A percentile compares a stretch with the other conserved stretches of the same genome.
Evolutionary conservation across 2,329 filamentous ascomycete species (phyloP).

Genomic region (Penicillium sp.): DNA sequence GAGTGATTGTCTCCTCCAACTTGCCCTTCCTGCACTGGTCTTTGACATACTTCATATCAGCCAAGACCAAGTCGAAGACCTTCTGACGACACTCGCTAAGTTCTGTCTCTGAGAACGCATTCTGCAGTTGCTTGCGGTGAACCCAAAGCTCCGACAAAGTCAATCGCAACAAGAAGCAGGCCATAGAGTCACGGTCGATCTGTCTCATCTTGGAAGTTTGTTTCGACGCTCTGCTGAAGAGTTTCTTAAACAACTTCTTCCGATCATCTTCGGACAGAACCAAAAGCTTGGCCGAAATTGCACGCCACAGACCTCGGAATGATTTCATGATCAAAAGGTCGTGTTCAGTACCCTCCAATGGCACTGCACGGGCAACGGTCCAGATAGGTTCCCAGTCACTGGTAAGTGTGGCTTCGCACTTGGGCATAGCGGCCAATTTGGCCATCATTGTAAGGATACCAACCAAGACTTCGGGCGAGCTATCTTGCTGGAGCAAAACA

Average conservation of each 20-base stretch:
- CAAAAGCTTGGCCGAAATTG: conserved; percentile 38
- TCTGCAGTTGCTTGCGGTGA: conserved; percentile 32
- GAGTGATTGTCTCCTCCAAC: conserved; percentile 33
- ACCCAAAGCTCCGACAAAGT: conserved; percentile 38
- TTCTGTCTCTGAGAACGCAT: conserved; percentile 30
- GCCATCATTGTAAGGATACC: conserved; percentile 43
- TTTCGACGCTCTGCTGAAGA: conserved; percentile 33
- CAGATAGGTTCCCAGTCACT: conserved; percentile 39
- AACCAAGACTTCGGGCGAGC: conserved; percentile 27
- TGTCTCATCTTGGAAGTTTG: conserved; percentile 33
- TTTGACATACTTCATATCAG: conserved; percentile 38
- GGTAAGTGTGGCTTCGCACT: conserved; percentile 38
- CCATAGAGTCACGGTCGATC: conserved; percentile 37
- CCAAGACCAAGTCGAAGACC: conserved; percentile 35
- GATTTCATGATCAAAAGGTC: conserved; percentile 40
- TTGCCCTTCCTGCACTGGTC: conserved; percentile 37
- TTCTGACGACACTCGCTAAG: conserved; percentile 35
- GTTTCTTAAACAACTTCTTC: conserved; percentile 36
- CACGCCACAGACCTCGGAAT: conserved; percentile 38
- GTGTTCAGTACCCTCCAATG: conserved; percentile 31
- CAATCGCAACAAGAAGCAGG: conserved; percentile 37
- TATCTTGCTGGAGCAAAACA: conserved; percentile 32
- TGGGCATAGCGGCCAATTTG: conserved; percentile 41
- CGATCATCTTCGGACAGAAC: conserved; percentile 36
- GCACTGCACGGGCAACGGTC: conserved; percentile 37